These are phyloP conservation scores for Peronospora farinosa DNA, from an alignment of 352 stramenopile species.

Conservation along the genomic window DNA sequence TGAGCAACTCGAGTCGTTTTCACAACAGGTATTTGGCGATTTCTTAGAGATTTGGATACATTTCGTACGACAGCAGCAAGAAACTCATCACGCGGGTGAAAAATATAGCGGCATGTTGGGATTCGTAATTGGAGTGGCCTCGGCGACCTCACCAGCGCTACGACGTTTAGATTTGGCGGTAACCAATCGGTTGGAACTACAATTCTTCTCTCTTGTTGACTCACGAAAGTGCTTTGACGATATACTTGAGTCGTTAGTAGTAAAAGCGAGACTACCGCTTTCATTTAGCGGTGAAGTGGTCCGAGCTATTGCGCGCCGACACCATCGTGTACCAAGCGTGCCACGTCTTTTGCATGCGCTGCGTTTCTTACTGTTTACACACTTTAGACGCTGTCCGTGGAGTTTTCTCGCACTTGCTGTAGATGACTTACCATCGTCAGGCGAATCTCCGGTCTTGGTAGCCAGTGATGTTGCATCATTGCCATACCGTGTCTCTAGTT, in stretches of 20 bases:
- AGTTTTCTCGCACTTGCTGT: slow-evolving; percentile 49
- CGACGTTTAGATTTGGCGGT: slow-evolving; percentile 56
- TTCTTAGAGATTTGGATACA: slow-evolving; percentile 72
- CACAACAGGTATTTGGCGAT: slow-evolving; percentile 49
- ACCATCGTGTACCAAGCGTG: slow-evolving; percentile 61
- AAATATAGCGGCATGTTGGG: slow-evolving; percentile 32
- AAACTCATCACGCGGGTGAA: neutral
- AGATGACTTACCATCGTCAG: slow-evolving; percentile 8
- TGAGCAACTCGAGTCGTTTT: slow-evolving; percentile 67
- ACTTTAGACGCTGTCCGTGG: slow-evolving; percentile 51
- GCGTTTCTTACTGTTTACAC: slow-evolving; percentile 51
- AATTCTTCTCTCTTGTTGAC: slow-evolving; percentile 76
- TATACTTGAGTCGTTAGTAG: slow-evolving; percentile 64
- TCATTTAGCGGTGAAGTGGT: slow-evolving; percentile 44
- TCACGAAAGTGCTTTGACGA: slow-evolving; percentile 71
- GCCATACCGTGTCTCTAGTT: slow-evolving; percentile 22
- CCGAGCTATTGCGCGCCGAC: slow-evolving; percentile 36
- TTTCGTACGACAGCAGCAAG: slow-evolving; percentile 27
- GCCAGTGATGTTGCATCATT: slow-evolving; percentile 14
- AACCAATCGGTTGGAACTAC: slow-evolving; percentile 48
- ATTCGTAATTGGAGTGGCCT: slow-evolving; percentile 65
- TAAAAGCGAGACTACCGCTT: slow-evolving; percentile 56
- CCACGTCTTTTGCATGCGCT: slow-evolving; percentile 54
- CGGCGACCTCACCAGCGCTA: slow-evolving; percentile 54
- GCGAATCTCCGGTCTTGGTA: slow-evolving; percentile 18